Base-by-base conservation (phyloP, 192 early-diverging fungal species). In the Coemansia sp. region DNA sequence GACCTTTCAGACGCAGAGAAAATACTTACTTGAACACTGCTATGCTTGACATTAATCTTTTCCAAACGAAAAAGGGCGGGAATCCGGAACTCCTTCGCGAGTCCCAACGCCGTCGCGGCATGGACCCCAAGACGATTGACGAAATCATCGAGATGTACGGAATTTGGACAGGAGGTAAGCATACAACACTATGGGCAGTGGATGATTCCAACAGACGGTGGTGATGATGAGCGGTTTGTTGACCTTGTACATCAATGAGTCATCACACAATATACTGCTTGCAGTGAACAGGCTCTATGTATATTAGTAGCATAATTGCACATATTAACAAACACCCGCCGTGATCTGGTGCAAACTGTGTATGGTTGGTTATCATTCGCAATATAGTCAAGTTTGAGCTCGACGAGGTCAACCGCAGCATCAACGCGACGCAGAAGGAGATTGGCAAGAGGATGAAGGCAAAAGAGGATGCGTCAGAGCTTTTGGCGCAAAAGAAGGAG, bases 41-140 rank as follows among this genome's bases (percentile, higher is more conserved):
- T 4, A 92, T 92, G 90, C 84, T 99, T 67, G 97, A 99, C 72
- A 91, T 99, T 69, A 95, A 90, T 61, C 80, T 97, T 34, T 86
- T 99, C 59, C 86, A 93, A 61, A 81, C 85, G 59, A 91, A 91
- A 41, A 92, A 93, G 74, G 97, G 96, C 63, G 94, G 94, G 61
- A 92, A 98, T 64, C 94, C 94, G 25, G 94, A 96, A 41, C 70
- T 90, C 45, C 89, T 99, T 47, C 86, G 88, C 62, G 91, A 97
- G 76, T 99, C 97, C 33, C 95, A 99, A 82, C 85, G 92, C 20
- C 86, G 87, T 68, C 88, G 97, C 41, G 93, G 93, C 34, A 93
- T 84, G 61, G 72, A 85, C 34, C 90, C 91, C 29, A 89, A 94
- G 70, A 57, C 89, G 19, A 92, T 99, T 27, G 97, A 99, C 72